Base-by-base conservation (phyloP, 192 early-diverging fungal species). In the Coemansia sp. region DNA sequence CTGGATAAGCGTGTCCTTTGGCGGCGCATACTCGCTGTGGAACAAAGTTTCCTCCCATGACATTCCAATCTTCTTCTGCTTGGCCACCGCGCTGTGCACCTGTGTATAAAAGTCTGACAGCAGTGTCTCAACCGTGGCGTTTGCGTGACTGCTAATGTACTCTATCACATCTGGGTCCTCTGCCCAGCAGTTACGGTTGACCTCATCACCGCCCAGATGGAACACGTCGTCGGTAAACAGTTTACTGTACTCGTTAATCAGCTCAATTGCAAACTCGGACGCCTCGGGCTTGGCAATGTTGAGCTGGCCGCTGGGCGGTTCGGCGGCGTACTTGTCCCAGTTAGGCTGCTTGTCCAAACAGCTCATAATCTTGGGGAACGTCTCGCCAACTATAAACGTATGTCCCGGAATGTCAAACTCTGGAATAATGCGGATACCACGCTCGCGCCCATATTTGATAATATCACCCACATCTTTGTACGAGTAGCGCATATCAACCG, bases 341-440 rank as follows among this genome's bases (percentile, higher is more conserved):
- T 61, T 69, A 59, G 88, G 89, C 76, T 85, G 87, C 49, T 75
- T 77, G 43, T 86, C 84, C 53, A 69, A 55, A 58, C 87, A 92
- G 61, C 82, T 76, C 65, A 87, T 79, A 29, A 87, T 61, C 54
- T 87, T 80, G 12, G 89, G 86, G 38, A 82, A 75, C 37, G 66
- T 70, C 71, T 83, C 68, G 10, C 78, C 71, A 6, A 88, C 43
- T 71, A 82, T 69, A 48, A 62, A 75, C n/a, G 86, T 88, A 66
- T 96, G 91, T 2, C 89, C 90, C 10, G 92, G 91, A 82, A 92
- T 91, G 70, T 97, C 93, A 58, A 95, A 85, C 71, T 97, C 95
- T 3, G 93, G 93, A 60, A 96, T 90, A 17, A 97, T 76, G n/a
- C 95, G 86, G 52, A 96, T 86, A n/a, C 91, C 92, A 23, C 89